phyloP scores from a whole-genome alignment of 2,329 filamentous ascomycete genomes.

The Metarhizium anisopliae region DNA sequence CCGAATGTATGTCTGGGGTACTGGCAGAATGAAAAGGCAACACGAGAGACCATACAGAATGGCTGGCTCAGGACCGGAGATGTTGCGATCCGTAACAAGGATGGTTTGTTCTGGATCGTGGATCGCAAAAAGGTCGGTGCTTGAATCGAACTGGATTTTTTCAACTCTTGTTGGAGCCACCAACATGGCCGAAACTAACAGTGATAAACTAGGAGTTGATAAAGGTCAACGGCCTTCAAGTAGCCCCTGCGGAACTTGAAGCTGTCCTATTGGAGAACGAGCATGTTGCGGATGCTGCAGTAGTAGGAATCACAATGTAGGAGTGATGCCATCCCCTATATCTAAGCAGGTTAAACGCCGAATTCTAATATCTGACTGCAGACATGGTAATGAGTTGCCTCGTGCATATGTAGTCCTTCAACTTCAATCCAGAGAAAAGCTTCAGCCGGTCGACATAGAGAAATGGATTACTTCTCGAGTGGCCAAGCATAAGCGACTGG shows the following conservation, averaged over 20 bases:
- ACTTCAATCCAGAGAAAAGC: slow-evolving; percentile 31
- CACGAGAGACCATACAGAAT: slow-evolving; percentile 39
- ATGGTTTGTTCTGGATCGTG: slow-evolving; percentile 27
- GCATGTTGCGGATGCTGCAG: too few relatives aligned
- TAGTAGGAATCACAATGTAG: too few relatives aligned
- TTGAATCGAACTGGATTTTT: too few relatives aligned
- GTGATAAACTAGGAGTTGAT: too few relatives aligned
- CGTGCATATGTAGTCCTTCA: slow-evolving; percentile 43
- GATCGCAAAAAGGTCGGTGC: too few relatives aligned
- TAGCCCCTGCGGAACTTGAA: too few relatives aligned
- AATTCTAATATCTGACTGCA: slow-evolving; percentile 9
- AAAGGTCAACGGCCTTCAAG: too few relatives aligned
- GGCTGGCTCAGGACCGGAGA: slow-evolving; percentile 54
- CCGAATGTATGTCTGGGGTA: slow-evolving; percentile 52
- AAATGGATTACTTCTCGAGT: slow-evolving; percentile 34
- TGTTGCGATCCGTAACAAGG: slow-evolving; percentile 37
- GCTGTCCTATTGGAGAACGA: too few relatives aligned
- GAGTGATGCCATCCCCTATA: too few relatives aligned
- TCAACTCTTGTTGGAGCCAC: too few relatives aligned
- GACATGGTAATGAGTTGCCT: slow-evolving; percentile 39
- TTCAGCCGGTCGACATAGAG: slow-evolving; percentile 31
- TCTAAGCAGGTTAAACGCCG: too few relatives aligned
- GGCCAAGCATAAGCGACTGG: slow-evolving; percentile 42
- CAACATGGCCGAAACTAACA: too few relatives aligned
- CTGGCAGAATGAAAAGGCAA: slow-evolving; percentile 47